These are phyloP conservation scores for Nephelium lappaceum DNA, from an alignment of 345 rosid genomes.

Conservation along the genomic window DNA sequence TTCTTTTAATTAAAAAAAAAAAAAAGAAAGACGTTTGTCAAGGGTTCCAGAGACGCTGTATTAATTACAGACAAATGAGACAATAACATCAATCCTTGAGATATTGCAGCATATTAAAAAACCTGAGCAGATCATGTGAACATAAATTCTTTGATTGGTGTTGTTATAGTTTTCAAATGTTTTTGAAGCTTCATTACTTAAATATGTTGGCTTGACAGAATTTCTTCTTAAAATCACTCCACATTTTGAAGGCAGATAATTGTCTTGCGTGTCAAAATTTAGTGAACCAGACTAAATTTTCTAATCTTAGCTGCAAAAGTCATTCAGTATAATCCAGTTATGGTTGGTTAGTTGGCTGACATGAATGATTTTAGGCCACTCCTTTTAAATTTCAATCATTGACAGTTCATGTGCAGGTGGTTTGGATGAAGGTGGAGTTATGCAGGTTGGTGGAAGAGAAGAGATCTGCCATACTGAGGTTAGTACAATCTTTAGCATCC, in stretches of 20 bases:
- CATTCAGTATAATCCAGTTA: constrained; percentile 14
- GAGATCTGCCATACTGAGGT: constrained; percentile 85
- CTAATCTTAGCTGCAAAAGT: constrained; percentile 3
- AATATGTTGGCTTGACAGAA: constrained; percentile 4
- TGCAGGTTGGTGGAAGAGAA: constrained; percentile 85
- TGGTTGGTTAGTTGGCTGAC: constrained; percentile 13
- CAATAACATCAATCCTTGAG: not conserved
- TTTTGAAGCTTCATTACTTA: not conserved
- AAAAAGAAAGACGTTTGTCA: too few species aligned
- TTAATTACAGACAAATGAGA: not conserved
- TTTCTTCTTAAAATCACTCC: constrained; percentile 10
- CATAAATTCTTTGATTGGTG: not conserved
- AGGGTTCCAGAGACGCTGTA: not conserved
- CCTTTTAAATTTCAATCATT: constrained; percentile 54
- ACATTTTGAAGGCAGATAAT: not conserved
- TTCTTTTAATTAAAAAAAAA: too few species aligned
- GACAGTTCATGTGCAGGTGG: constrained; percentile 70
- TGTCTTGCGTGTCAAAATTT: constrained; percentile 14
- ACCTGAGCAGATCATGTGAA: not conserved
- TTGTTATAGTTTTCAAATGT: not conserved
- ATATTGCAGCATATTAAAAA: not conserved
- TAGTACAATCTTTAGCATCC: constrained; percentile 28
- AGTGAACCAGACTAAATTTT: constrained; percentile 12
- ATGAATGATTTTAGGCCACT: constrained; percentile 27
- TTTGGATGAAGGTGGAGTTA: constrained; percentile 89